Evolutionary conservation across 441 rosid species (phyloP).

Genomic region (Gossypium laxum): DNA sequence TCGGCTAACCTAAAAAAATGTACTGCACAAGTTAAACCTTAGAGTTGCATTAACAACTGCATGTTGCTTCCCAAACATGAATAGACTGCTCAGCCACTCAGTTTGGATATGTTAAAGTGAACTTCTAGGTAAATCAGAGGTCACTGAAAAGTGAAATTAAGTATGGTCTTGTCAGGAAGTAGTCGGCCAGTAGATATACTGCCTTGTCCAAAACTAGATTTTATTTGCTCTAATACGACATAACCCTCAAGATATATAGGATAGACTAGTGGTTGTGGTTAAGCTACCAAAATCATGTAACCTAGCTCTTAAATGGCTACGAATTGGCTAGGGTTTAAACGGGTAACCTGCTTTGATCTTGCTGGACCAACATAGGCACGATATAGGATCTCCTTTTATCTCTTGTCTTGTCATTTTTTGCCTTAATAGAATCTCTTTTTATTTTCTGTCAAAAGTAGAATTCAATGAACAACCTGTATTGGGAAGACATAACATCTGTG

Average conservation of each 20-base stretch:
- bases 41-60: not conserved
- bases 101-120: not conserved
- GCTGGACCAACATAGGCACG: not conserved
- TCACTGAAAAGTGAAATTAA: not conserved
- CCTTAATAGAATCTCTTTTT: not conserved
- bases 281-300: not conserved
- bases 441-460: not conserved
- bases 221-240: conserved; percentile 14
- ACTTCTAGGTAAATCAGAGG: not conserved
- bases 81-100: not conserved
- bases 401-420: not conserved
- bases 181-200: not conserved
- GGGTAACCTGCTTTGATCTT: not conserved
- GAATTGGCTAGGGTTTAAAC: not conserved
- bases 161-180: not conserved
- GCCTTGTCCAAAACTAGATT: conserved; percentile 5
- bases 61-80: not conserved
- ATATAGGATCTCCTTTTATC: not conserved
- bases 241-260: not conserved
- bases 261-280: not conserved
- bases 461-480: not conserved
- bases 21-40: not conserved
- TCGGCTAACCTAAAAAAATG: not conserved
- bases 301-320: not conserved
- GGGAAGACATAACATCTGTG: not conserved